Evolutionary conservation across 1,284 basidiomycete species (phyloP), one percentile per base, ranked within the genome.

Genomic region (Irpex sp.): DNA sequence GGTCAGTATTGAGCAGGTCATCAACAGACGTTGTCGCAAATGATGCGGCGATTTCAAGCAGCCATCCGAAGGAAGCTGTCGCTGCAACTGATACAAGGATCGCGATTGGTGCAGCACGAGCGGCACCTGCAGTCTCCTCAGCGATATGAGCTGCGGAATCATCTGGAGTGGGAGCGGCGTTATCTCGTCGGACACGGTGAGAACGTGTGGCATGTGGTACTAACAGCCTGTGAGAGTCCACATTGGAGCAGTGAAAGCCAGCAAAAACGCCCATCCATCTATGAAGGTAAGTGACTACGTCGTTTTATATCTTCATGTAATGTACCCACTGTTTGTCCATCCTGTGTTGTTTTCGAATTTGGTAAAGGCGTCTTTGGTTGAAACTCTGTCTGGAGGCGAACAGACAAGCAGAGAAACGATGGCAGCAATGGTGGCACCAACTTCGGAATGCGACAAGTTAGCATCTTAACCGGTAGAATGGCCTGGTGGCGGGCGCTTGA

Each of bases 61-160:
- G 68, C 87, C 87, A 90, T 43, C 88, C 89, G 3, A 90, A 72
- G 49, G 78, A 74, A 36, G 84, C 81, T 2, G 87, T 89, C 6
- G 76, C 81, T n/a, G 78, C 79, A 13, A 89, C 87, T 36, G 85
- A 84, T 37, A 85, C 75, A 33, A 92, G 78, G 69, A 94, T 93
- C 1, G 92, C 92, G 59, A 91, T 83, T 1, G 92, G 92, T 1
- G 90, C 89, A 17, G 86, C 85, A 58, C 79, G 78, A 9, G 83
- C 81, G 3, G 90, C 90, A 47, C 86, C 85, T 4, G 87, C 75
- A 0, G 86, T 84, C 73, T 92, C 90, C 75, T 92, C 90, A 9
- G 87, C 82, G 57, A 92, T 87, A 69, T 92, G 89, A n/a, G 88
- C 88, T 2, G 90, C 88, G 33, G 89, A 89, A 69, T 92, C 90